phyloP scores from a whole-genome alignment of 352 stramenopile species.

The Thraustochytrium sp. region DNA sequence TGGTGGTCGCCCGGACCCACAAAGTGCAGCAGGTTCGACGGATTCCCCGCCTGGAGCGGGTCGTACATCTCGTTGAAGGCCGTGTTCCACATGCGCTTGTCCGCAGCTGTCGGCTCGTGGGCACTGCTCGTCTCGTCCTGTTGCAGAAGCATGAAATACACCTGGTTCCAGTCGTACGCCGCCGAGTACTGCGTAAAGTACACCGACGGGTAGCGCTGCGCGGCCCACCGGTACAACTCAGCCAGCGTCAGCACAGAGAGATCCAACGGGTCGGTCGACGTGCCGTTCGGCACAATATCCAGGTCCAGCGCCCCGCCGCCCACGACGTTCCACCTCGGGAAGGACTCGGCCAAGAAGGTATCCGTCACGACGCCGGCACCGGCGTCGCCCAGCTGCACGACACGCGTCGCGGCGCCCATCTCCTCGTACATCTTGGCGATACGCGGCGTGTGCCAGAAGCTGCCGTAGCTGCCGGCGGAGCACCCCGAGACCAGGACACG shows the following conservation, averaged over 20 bases:
- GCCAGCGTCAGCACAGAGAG: neutral
- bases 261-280: neutral
- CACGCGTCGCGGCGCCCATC: neutral
- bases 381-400: neutral
- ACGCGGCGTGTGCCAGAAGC: neutral
- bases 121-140: neutral
- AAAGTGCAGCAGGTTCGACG: neutral
- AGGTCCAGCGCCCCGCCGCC: neutral
- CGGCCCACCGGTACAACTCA: neutral
- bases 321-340: neutral
- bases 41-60: neutral
- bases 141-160: neutral
- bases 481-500: neutral
- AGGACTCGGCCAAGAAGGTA: neutral
- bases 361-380: neutral
- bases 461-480: neutral
- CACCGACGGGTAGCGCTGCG: neutral
- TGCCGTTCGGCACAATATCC: neutral
- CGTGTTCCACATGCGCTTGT: neutral
- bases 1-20: neutral
- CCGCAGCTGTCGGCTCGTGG: neutral
- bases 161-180: constrained; percentile 1
- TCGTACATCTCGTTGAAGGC: neutral
- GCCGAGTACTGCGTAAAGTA: neutral
- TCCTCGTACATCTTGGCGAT: neutral